Evolutionary conservation across 2,329 filamentous ascomycete species (phyloP).

Genomic region (Sporothrix inflata): DNA sequence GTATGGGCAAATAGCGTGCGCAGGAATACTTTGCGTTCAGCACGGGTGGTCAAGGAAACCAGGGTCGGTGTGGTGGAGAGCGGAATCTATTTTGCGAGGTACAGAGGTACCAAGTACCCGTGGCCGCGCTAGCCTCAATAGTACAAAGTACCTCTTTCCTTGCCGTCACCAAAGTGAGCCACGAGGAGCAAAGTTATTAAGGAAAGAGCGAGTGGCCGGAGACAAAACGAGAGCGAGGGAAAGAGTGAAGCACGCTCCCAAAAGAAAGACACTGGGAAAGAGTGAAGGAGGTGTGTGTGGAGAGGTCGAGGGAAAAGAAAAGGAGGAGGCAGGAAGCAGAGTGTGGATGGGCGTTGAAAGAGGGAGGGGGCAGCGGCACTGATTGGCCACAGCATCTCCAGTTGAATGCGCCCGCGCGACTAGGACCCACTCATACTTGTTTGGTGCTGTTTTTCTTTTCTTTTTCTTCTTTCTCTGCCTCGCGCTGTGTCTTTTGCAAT

Average conservation of each 20-base stretch:
- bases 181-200: no score
- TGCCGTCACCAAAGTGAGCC: no score
- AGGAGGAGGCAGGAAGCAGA: conserved; percentile 15
- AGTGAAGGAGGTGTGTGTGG: conserved; percentile 24
- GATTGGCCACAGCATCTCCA: conserved; percentile 21
- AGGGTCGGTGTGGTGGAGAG: conserved; percentile 1
- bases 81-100: conserved; percentile 2
- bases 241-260: neutral
- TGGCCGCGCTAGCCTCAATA: neutral
- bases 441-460: conserved; percentile 18
- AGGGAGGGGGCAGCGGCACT: conserved; percentile 10
- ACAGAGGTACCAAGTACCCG: conserved; percentile 1
- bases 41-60: conserved; percentile 14
- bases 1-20: conserved; percentile 10
- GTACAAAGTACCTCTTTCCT: neutral
- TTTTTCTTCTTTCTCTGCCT: conserved; percentile 9
- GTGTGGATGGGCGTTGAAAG: conserved; percentile 20
- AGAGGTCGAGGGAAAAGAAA: conserved; percentile 9
- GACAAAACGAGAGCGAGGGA: neutral
- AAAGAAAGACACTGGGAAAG: conserved; percentile 22
- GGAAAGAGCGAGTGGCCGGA: neutral
- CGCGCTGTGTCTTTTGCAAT: neutral
- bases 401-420: conserved; percentile 15
- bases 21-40: conserved; percentile 17
- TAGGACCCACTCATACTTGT: conserved; percentile 13